phyloP scores from a whole-genome alignment of 352 stramenopile species.

The Pythium aristosporum region DNA sequence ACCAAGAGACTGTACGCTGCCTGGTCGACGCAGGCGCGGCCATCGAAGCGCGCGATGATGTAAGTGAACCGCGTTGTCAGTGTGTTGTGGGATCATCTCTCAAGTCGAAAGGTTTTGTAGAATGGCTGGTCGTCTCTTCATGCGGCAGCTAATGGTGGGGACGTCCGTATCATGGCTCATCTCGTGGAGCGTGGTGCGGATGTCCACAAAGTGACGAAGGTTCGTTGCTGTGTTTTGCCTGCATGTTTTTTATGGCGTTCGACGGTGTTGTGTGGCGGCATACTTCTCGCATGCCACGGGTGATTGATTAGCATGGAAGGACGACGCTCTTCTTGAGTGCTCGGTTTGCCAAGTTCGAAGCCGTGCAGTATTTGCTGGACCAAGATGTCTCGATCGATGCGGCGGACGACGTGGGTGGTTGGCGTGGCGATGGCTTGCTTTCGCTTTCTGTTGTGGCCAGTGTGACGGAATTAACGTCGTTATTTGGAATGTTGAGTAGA shows the following conservation, averaged over 20 bases:
- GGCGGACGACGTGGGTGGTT: not conserved
- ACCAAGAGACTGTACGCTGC: no score
- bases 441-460: not conserved
- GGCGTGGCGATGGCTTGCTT: not conserved
- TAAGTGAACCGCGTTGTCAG: no score
- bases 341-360: not conserved
- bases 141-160: not conserved
- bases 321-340: not conserved
- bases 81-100: not conserved
- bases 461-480: not conserved
- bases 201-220: not conserved
- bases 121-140: not conserved
- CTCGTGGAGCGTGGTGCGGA: slow-evolving; percentile 2
- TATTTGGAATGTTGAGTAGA: not conserved
- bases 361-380: not conserved
- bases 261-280: no score
- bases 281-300: not conserved
- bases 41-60: no score
- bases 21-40: no score
- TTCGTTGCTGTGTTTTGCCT: not conserved
- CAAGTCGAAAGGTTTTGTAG: not conserved
- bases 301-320: not conserved
- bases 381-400: not conserved
- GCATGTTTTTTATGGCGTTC: no score
- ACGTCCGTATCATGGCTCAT: slow-evolving; percentile 1